These are phyloP conservation scores for Sporothrix globosa DNA, from an alignment of 2,329 filamentous ascomycete species.

Conservation along the genomic window DNA sequence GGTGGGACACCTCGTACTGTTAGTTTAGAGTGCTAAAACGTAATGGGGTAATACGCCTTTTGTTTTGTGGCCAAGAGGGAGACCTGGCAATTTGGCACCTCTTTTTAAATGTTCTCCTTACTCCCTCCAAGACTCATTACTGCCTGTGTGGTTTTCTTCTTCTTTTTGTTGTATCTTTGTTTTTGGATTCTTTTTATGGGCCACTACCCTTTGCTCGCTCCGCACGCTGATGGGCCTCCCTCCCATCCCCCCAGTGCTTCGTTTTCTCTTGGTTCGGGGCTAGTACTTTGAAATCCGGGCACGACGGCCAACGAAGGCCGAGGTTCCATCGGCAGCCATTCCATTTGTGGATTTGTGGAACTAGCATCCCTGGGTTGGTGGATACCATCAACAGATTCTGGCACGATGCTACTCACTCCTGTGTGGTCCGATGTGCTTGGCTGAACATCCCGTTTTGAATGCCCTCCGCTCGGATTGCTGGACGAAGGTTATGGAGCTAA, in stretches of 20 bases:
- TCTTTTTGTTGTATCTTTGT: neutral
- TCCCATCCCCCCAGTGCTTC: neutral
- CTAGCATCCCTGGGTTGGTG: neutral
- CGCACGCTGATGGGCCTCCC: neutral
- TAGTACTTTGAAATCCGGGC: slow-evolving; percentile 4
- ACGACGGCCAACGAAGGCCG: slow-evolving; percentile 28
- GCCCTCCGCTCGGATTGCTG: neutral
- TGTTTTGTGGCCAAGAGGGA: too few species aligned
- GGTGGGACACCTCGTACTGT: too few species aligned
- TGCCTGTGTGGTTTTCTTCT: neutral
- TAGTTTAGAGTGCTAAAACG: too few species aligned
- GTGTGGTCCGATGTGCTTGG: slow-evolving; percentile 25
- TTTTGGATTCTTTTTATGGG: neutral
- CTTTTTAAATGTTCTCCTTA: neutral
- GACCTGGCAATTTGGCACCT: too few species aligned
- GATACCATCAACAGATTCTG: slow-evolving; percentile 13
- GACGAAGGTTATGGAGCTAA: slow-evolving; percentile 6
- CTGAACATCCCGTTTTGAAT: neutral
- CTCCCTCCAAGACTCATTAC: too few species aligned
- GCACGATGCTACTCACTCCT: slow-evolving; percentile 22
- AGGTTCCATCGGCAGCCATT: slow-evolving; percentile 26
- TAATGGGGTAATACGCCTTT: too few species aligned
- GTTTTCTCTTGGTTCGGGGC: neutral
- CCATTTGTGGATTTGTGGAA: slow-evolving; percentile 10
- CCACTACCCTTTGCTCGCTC: neutral